Evolutionary conservation across 2,329 filamentous ascomycete species (phyloP).

Genomic region (Pseudomassariella vexata): DNA sequence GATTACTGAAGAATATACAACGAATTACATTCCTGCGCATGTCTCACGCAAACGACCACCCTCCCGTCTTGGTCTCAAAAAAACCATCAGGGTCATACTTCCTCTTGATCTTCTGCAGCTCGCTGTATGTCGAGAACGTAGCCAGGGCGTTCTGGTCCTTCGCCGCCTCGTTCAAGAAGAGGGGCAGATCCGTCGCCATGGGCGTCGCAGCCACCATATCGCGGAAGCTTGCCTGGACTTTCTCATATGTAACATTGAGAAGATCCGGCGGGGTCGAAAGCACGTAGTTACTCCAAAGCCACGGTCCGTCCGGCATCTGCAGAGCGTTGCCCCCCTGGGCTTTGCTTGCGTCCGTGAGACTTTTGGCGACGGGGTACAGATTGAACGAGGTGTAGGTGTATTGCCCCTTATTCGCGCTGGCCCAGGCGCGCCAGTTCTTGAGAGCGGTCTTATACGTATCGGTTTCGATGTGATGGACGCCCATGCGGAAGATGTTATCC

Average conservation of each 20-base stretch:
- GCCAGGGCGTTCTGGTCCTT: constrained; percentile 19
- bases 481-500: constrained; percentile 27
- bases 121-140: constrained; percentile 23
- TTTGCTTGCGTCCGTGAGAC: constrained; percentile 24
- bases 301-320: constrained; percentile 27
- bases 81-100: constrained; percentile 30
- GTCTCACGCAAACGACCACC: constrained; percentile 22
- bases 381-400: constrained; percentile 19
- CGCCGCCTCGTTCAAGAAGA: constrained; percentile 23
- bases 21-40: neutral
- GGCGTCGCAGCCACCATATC: constrained; percentile 21
- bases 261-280: constrained; percentile 18
- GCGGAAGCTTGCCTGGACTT: constrained; percentile 22
- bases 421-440: constrained; percentile 22
- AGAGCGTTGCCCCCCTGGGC: constrained; percentile 25
- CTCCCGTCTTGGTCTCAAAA: constrained; percentile 20
- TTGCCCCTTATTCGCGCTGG: constrained; percentile 21
- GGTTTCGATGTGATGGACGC: constrained; percentile 21
- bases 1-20: neutral
- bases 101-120: constrained; percentile 29
- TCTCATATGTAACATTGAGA: constrained; percentile 16
- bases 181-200: constrained; percentile 18
- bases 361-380: constrained; percentile 22
- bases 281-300: constrained; percentile 25
- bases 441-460: constrained; percentile 15